phyloP scores from a whole-genome alignment of 1,284 basidiomycete genomes.

The Cutaneotrichosporon sp. region DNA sequence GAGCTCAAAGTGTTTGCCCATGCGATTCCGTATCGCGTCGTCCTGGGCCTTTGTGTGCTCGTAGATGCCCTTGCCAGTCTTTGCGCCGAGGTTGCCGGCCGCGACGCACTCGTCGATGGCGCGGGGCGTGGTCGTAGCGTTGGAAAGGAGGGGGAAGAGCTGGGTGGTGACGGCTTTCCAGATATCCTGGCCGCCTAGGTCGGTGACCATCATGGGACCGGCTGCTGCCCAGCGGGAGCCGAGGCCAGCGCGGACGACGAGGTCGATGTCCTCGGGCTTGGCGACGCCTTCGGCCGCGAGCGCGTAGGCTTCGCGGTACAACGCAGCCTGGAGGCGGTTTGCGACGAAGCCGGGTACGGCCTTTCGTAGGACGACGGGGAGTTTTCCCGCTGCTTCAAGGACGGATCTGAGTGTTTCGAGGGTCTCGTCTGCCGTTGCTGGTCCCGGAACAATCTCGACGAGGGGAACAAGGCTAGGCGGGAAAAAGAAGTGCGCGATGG shows the following conservation, averaged over 20 bases:
- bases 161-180: slow-evolving; percentile 13
- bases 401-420: slow-evolving; percentile 1
- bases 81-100: slow-evolving; percentile 6
- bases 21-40: slow-evolving; percentile 1
- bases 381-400: slow-evolving; percentile 6
- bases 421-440: not conserved
- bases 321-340: slow-evolving; percentile 14
- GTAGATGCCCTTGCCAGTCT: slow-evolving; percentile 12
- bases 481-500: slow-evolving; percentile 17
- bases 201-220: slow-evolving; percentile 12
- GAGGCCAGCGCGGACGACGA: slow-evolving; percentile 11
- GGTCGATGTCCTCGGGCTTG: slow-evolving; percentile 9
- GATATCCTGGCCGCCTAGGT: slow-evolving; percentile 12
- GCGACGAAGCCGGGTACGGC: slow-evolving; percentile 15
- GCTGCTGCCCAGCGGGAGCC: slow-evolving; percentile 12
- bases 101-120: slow-evolving; percentile 5
- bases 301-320: slow-evolving; percentile 12
- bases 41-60: slow-evolving; percentile 5
- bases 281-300: slow-evolving; percentile 13
- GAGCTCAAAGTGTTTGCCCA: slow-evolving; percentile 9
- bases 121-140: not conserved
- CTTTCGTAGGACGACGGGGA: slow-evolving; percentile 9
- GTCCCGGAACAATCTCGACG: slow-evolving; percentile 9
- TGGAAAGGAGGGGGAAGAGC: slow-evolving; percentile 10
- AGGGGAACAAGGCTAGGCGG: slow-evolving; percentile 11